Evolutionary conservation across 225 moss, liverwort and hornwort species (phyloP).

Genomic region (Physcomitrellopsis africana): DNA sequence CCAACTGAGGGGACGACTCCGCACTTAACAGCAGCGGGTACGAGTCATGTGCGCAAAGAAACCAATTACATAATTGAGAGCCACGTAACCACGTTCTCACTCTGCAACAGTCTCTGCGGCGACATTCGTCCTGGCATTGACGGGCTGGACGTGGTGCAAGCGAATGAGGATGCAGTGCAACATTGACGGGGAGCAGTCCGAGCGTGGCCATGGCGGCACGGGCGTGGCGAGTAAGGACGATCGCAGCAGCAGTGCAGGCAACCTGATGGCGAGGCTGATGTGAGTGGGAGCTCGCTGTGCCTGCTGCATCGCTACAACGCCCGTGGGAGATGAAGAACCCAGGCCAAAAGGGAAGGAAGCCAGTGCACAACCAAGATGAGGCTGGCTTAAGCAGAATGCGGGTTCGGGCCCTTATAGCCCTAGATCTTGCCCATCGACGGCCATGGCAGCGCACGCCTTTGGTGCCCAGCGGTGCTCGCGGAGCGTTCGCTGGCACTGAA

Average conservation of each 20-base stretch:
- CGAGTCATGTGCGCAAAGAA: not conserved
- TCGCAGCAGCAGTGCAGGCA: conserved; percentile 14
- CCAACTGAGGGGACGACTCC: conserved; percentile 16
- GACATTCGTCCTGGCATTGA: conserved; percentile 3
- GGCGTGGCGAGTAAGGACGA: not conserved
- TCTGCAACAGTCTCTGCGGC: conserved; percentile 1
- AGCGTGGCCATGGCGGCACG: not conserved
- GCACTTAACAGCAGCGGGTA: conserved; percentile 7
- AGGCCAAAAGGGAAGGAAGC: too few relatives aligned
- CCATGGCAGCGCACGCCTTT: too few relatives aligned
- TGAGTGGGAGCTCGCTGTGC: conserved; percentile 10
- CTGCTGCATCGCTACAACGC: conserved; percentile 10
- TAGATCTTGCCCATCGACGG: too few relatives aligned
- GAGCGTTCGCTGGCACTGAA: too few relatives aligned
- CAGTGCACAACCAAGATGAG: too few relatives aligned
- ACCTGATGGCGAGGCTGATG: not conserved
- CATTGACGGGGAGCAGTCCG: not conserved
- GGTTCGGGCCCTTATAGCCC: too few relatives aligned
- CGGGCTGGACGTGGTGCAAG: not conserved
- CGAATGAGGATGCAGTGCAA: not conserved
- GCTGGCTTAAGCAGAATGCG: too few relatives aligned
- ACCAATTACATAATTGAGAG: conserved; percentile 9
- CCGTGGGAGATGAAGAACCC: not conserved
- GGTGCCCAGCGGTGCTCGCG: too few relatives aligned
- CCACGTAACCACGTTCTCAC: conserved; percentile 4